Conservation (phyloP, 2,329 filamentous ascomycete genomes). For the Penicillium verrucosum region DNA sequence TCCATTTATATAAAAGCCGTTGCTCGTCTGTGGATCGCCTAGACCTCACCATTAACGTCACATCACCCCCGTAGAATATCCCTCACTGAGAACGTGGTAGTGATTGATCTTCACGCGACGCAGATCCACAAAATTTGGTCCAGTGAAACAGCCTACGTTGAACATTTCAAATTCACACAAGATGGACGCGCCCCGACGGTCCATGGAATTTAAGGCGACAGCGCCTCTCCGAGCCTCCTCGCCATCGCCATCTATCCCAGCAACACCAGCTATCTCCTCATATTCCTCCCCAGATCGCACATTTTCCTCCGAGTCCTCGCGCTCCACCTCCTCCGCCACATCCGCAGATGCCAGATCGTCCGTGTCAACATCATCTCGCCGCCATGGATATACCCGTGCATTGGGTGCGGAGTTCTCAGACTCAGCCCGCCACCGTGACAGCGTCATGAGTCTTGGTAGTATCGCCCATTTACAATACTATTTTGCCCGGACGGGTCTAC, state of each 20-base stretch:
- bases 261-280: conserved; percentile 45
- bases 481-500: conserved; percentile 86
- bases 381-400: conserved; percentile 82
- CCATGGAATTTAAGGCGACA: conserved; percentile 13
- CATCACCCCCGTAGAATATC: neutral
- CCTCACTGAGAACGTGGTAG: neutral
- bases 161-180: conserved; percentile 11
- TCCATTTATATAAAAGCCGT: conserved; percentile 5
- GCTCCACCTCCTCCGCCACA: conserved; percentile 45
- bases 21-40: neutral
- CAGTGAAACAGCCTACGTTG: conserved; percentile 6
- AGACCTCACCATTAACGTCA: neutral
- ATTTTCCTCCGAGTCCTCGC: conserved; percentile 46
- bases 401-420: conserved; percentile 85
- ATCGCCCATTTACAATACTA: conserved; percentile 98
- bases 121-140: neutral
- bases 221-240: conserved; percentile 35
- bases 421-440: conserved; percentile 85
- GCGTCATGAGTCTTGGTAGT: conserved; percentile 91
- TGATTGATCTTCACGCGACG: conserved; percentile 2
- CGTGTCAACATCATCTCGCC: conserved; percentile 46
- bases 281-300: conserved; percentile 45
- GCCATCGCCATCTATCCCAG: conserved; percentile 41
- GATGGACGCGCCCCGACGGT: conserved; percentile 29
- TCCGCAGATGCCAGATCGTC: conserved; percentile 44